Evolutionary conservation across 805 yeast genomes (phyloP).

Genomic region (Cephaloascus albidus): DNA sequence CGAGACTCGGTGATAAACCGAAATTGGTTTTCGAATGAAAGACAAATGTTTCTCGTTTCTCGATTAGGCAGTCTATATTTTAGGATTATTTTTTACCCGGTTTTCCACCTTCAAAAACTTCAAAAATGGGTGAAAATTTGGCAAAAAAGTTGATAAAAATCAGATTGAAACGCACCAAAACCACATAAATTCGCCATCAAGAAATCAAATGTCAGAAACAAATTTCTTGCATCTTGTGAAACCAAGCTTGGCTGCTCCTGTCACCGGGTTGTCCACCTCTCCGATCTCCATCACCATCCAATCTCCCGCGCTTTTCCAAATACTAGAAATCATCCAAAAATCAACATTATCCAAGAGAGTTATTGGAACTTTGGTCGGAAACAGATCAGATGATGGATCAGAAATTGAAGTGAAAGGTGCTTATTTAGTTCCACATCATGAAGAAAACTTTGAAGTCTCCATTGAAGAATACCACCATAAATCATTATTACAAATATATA

Average conservation of each 20-base stretch:
- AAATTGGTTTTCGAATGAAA: no score
- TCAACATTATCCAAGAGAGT: conserved; percentile 40
- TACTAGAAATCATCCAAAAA: conserved; percentile 63
- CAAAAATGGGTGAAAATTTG: no score
- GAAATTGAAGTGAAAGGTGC: conserved; percentile 67
- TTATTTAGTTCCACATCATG: conserved; percentile 68
- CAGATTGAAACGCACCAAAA: no score
- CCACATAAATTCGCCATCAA: no score
- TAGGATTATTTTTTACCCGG: no score
- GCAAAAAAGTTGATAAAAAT: no score
- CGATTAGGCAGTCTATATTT: no score
- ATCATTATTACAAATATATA: conserved; percentile 59
- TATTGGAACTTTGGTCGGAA: conserved; percentile 77
- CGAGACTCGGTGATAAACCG: no score
- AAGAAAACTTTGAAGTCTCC: conserved; percentile 64
- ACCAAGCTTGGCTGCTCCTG: conserved; percentile 41
- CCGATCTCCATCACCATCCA: conserved; percentile 51
- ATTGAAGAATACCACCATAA: conserved; percentile 73
- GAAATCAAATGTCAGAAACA: conserved; percentile 16
- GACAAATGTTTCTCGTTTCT: no score
- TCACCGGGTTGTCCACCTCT: conserved; percentile 30
- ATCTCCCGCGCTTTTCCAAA: conserved; percentile 65
- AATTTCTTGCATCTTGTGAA: conserved; percentile 36
- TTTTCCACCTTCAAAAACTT: no score
- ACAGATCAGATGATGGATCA: conserved; percentile 75